phyloP scores from a whole-genome alignment of 176 grass and related monocot genomes.

The Bromus sterilis region DNA sequence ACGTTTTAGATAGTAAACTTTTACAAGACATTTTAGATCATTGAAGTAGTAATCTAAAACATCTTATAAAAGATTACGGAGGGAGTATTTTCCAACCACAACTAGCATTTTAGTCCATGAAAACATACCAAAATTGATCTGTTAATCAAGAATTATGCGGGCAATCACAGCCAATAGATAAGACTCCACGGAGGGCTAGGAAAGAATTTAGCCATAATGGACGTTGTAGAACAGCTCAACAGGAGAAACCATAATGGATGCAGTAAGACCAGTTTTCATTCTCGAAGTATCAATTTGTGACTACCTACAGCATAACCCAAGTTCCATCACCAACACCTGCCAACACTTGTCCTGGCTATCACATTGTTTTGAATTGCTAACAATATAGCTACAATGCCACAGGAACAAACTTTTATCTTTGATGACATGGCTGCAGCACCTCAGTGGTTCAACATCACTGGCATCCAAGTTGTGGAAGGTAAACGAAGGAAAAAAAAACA shows the following conservation, averaged over 20 bases:
- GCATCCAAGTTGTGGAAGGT: not conserved
- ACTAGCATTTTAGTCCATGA: not conserved
- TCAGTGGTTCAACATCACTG: slow-evolving; percentile 11
- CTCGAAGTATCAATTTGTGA: not conserved
- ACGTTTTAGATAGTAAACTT: no score
- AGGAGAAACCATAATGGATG: not conserved
- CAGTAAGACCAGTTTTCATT: not conserved
- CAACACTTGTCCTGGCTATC: not conserved
- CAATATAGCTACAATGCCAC: not conserved
- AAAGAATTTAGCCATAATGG: not conserved
- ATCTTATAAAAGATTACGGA: no score
- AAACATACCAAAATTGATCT: not conserved
- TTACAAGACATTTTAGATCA: no score
- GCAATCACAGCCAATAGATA: not conserved
- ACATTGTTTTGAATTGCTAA: slow-evolving; percentile 1
- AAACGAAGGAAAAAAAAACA: not conserved
- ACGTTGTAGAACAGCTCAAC: not conserved
- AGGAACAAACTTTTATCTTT: not conserved
- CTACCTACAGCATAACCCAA: not conserved
- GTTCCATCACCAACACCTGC: not conserved
- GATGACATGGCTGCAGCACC: not conserved
- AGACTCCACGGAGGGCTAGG: not conserved
- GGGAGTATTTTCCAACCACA: not conserved
- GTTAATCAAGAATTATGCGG: not conserved
- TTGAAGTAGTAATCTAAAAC: no score